phyloP scores from a whole-genome alignment of 768 basidiomycete genomes.

The Boletus coccyginus region DNA sequence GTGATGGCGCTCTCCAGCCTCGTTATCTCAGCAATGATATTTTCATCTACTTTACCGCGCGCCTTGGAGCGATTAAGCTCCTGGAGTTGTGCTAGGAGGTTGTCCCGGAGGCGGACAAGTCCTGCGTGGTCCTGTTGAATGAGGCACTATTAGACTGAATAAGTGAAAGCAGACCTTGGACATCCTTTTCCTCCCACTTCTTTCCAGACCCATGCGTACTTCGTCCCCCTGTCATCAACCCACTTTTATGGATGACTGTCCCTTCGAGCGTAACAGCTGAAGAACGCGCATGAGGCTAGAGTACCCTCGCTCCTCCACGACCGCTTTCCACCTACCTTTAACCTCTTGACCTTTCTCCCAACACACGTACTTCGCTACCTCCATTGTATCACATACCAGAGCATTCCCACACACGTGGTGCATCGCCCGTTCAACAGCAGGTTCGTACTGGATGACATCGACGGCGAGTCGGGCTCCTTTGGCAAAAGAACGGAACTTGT shows the following conservation, averaged over 20 bases:
- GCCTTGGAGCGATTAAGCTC: slow-evolving; percentile 86
- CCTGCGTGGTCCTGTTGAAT: slow-evolving; percentile 25
- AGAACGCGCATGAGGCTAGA: neutral
- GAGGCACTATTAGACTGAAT: slow-evolving; percentile 25
- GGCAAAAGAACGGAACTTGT: slow-evolving; percentile 90
- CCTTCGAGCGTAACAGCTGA: slow-evolving; percentile 95
- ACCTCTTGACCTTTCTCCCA: slow-evolving; percentile 96
- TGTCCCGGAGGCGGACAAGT: slow-evolving; percentile 63
- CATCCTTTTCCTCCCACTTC: slow-evolving; percentile 94
- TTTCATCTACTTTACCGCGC: slow-evolving; percentile 80
- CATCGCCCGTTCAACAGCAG: slow-evolving; percentile 89
- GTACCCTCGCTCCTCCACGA: neutral
- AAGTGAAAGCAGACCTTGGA: slow-evolving; percentile 58
- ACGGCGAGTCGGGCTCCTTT: slow-evolving; percentile 85
- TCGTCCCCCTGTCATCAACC: slow-evolving; percentile 92
- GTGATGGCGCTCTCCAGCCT: slow-evolving; percentile 76
- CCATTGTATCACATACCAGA: slow-evolving; percentile 94
- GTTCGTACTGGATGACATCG: slow-evolving; percentile 80
- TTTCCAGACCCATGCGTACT: slow-evolving; percentile 73
- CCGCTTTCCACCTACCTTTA: slow-evolving; percentile 78
- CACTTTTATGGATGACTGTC: slow-evolving; percentile 96
- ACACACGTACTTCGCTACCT: slow-evolving; percentile 84
- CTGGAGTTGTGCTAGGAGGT: slow-evolving; percentile 66
- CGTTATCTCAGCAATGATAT: slow-evolving; percentile 69
- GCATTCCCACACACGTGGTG: slow-evolving; percentile 96